A percentile compares a stretch with the other conserved stretches of the same genome.
Evolutionary conservation across 495 filamentous ascomycete genomes (phyloP).

Genomic region (Hypoxylon lienhwacheense): DNA sequence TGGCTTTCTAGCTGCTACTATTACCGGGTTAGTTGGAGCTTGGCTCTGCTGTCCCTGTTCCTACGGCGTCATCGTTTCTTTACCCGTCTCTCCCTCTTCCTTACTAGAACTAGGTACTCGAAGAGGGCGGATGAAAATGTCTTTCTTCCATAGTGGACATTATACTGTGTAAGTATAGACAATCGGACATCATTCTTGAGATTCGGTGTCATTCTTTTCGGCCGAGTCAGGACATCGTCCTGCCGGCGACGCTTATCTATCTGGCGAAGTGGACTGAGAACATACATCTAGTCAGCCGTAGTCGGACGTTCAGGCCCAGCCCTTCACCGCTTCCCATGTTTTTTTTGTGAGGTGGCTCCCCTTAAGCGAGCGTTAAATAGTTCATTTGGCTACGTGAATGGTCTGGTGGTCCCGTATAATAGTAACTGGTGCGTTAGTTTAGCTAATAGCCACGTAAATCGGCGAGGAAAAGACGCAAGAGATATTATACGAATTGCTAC

Average conservation of each 20-base stretch:
- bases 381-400: slow-evolving; percentile 8
- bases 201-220: too few species aligned
- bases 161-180: too few species aligned
- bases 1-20: slow-evolving; percentile 8
- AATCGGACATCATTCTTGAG: too few species aligned
- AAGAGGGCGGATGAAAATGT: slow-evolving; percentile 10
- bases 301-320: slow-evolving; percentile 17
- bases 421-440: slow-evolving; percentile 15
- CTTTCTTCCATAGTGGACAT: too few species aligned
- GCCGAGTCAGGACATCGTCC: too few species aligned
- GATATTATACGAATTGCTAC: slow-evolving; percentile 17
- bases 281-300: slow-evolving; percentile 16
- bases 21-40: too few species aligned
- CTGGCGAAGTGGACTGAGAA: slow-evolving; percentile 9
- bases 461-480: slow-evolving; percentile 13
- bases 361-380: slow-evolving; percentile 7
- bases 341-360: slow-evolving; percentile 14
- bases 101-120: too few species aligned
- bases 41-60: too few species aligned
- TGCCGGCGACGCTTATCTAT: slow-evolving; percentile 7
- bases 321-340: slow-evolving; percentile 23
- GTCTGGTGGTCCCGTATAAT: slow-evolving; percentile 17
- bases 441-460: slow-evolving; percentile 33
- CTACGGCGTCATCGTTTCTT: too few species aligned
- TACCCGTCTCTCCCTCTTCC: too few species aligned